Conservation (phyloP, 2,329 filamentous ascomycete species). For the Nothomitra cinnamomea region DNA sequence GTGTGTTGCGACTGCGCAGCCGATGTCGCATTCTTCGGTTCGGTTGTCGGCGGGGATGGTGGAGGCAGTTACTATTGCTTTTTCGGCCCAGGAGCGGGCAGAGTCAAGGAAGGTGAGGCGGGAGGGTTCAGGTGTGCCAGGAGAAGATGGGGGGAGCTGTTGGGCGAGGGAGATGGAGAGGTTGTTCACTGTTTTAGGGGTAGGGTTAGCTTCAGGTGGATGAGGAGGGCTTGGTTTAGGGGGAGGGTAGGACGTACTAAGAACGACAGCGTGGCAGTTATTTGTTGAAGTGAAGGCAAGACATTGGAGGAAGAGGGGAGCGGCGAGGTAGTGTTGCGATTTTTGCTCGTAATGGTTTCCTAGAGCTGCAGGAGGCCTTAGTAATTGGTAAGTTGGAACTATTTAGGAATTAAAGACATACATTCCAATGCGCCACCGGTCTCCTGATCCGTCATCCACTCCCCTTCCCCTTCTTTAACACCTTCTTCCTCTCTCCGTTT, state of each 20-base stretch:
- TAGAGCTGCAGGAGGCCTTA: slow-evolving; percentile 33
- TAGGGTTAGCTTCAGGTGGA: not conserved
- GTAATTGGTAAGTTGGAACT: not conserved
- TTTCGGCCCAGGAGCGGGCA: slow-evolving; percentile 61
- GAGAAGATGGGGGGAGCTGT: slow-evolving; percentile 28
- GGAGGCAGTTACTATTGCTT: slow-evolving; percentile 50
- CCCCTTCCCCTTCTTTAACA: slow-evolving; percentile 50
- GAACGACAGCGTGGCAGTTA: slow-evolving; percentile 60
- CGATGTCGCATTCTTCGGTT: slow-evolving; percentile 65
- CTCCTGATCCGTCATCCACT: slow-evolving; percentile 54
- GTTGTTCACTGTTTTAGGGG: slow-evolving; percentile 49
- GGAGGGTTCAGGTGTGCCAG: slow-evolving; percentile 25
- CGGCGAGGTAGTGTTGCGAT: slow-evolving; percentile 61
- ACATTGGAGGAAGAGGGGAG: slow-evolving; percentile 76
- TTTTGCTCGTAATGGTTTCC: slow-evolving; percentile 59
- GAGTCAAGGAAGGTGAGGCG: slow-evolving; percentile 47
- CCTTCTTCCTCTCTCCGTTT: slow-evolving; percentile 49
- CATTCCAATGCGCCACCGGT: slow-evolving; percentile 59
- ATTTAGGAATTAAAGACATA: slow-evolving; percentile 19
- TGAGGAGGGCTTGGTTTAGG: not conserved
- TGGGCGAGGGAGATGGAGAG: slow-evolving; percentile 57
- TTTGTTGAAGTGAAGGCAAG: slow-evolving; percentile 46
- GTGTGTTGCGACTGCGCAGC: slow-evolving; percentile 68
- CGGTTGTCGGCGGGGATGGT: slow-evolving; percentile 48
- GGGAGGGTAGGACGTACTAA: slow-evolving; percentile 39